These are phyloP conservation scores for Triticum dicoccoides DNA, from an alignment of 176 grass and related monocot genomes.

Conservation along the genomic window DNA sequence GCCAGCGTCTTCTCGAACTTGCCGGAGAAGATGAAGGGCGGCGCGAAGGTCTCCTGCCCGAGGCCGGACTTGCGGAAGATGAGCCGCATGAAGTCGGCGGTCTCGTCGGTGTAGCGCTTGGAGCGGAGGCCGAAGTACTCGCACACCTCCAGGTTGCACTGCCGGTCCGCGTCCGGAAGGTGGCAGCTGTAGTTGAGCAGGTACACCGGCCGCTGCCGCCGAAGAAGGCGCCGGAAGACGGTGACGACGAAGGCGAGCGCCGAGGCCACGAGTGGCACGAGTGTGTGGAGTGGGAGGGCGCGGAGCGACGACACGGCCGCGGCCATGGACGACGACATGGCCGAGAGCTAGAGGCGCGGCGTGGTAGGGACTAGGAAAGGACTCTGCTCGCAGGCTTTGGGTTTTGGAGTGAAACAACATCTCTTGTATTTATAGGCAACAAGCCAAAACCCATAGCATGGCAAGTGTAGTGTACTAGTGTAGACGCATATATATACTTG, in stretches of 20 bases:
- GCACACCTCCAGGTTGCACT: conserved; percentile 61
- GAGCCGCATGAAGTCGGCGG: conserved; percentile 62
- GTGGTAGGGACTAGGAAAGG: neutral
- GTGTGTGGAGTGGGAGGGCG: conserved; percentile 21
- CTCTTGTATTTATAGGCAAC: conserved; percentile 6
- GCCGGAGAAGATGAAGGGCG: conserved; percentile 59
- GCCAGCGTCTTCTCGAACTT: conserved; percentile 40
- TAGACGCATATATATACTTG: neutral
- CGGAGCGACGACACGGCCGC: neutral
- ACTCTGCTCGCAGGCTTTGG: neutral
- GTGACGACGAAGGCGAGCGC: conserved; percentile 14
- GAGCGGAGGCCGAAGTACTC: conserved; percentile 70
- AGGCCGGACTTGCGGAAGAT: conserved; percentile 86
- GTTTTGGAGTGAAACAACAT: neutral
- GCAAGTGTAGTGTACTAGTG: neutral
- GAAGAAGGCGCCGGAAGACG: conserved; percentile 24
- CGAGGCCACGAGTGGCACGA: conserved; percentile 17
- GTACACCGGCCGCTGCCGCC: conserved; percentile 46
- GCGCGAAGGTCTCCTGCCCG: conserved; percentile 74
- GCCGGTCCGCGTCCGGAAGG: conserved; percentile 50
- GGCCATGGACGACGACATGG: conserved; percentile 6
- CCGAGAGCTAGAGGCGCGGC: neutral
- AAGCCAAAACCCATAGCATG: neutral
- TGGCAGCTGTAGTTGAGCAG: conserved; percentile 78
- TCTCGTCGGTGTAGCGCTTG: conserved; percentile 36